phyloP scores from a whole-genome alignment of 306 rosid species.

The Pyrus pyrifolia region DNA sequence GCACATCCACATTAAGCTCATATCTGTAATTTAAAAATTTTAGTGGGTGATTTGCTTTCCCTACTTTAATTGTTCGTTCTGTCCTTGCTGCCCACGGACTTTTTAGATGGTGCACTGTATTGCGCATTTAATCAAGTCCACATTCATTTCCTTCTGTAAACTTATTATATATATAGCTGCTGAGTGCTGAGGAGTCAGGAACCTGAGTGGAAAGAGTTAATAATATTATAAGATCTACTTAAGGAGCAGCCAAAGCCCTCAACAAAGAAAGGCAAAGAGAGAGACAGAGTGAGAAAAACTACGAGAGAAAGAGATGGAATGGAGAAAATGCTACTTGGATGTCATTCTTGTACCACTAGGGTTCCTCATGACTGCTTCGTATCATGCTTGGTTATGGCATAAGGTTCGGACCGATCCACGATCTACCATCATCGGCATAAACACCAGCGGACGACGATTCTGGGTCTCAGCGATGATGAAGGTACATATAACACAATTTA shows the following conservation, averaged over 20 bases:
- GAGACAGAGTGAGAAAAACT: neutral
- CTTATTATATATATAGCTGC: constrained; percentile 26
- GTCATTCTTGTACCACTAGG: constrained; percentile 72
- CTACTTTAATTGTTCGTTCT: neutral
- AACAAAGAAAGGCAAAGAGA: neutral
- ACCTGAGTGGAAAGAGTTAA: neutral
- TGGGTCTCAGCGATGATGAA: constrained; percentile 82
- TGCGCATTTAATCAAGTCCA: constrained; percentile 34
- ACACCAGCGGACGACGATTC: constrained; percentile 60
- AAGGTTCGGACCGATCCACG: constrained; percentile 59
- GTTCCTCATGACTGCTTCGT: constrained; percentile 40
- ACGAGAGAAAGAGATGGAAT: constrained; percentile 38
- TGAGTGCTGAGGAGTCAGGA: neutral
- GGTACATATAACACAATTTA: constrained; percentile 27
- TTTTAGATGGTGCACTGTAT: constrained; percentile 13
- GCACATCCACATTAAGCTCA: constrained; percentile 12
- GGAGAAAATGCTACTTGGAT: constrained; percentile 88
- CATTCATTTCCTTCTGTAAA: constrained; percentile 25
- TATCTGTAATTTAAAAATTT: constrained; percentile 29
- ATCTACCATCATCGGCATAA: constrained; percentile 73
- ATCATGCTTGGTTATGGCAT: constrained; percentile 81
- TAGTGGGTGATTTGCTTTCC: constrained; percentile 25
- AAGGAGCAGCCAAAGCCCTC: neutral
- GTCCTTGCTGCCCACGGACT: neutral
- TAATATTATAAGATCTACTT: neutral